phyloP scores from a whole-genome alignment of 306 rosid species.

The Pyrus betulifolia region DNA sequence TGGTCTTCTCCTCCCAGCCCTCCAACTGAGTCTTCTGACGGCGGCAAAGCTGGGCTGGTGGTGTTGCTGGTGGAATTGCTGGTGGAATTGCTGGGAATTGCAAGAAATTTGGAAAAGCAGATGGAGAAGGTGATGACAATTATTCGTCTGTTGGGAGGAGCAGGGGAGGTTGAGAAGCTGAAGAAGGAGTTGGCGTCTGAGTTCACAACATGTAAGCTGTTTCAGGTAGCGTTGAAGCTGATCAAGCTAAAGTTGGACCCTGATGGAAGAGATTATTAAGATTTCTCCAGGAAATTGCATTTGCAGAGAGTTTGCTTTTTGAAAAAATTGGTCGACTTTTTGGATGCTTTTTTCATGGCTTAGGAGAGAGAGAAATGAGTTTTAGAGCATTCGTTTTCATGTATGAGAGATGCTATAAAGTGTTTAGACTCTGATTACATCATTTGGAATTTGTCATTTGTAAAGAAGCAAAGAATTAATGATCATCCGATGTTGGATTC shows the following conservation, averaged over 20 bases:
- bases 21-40: too few relatives aligned
- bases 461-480: not conserved
- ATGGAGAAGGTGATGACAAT: constrained; percentile 10
- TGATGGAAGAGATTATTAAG: not conserved
- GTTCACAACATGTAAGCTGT: constrained; percentile 10
- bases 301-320: not conserved
- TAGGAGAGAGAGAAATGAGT: not conserved
- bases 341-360: not conserved
- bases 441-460: not conserved
- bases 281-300: not conserved
- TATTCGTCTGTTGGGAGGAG: constrained; percentile 12
- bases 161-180: constrained; percentile 19
- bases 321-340: not conserved
- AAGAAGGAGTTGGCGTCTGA: constrained; percentile 21
- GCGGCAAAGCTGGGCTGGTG: not conserved
- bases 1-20: too few relatives aligned
- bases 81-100: constrained; percentile 3
- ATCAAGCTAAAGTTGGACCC: not conserved
- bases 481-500: not conserved
- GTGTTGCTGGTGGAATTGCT: not conserved
- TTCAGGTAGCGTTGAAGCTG: constrained; percentile 28
- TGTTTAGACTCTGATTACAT: not conserved
- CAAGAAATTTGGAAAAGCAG: constrained; percentile 28
- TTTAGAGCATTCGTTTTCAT: too few relatives aligned
- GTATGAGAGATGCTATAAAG: not conserved